Evolutionary conservation across 352 stramenopile species (phyloP), one percentile per base, ranked within the genome.

Genomic region (Phytophthora crassamura): DNA sequence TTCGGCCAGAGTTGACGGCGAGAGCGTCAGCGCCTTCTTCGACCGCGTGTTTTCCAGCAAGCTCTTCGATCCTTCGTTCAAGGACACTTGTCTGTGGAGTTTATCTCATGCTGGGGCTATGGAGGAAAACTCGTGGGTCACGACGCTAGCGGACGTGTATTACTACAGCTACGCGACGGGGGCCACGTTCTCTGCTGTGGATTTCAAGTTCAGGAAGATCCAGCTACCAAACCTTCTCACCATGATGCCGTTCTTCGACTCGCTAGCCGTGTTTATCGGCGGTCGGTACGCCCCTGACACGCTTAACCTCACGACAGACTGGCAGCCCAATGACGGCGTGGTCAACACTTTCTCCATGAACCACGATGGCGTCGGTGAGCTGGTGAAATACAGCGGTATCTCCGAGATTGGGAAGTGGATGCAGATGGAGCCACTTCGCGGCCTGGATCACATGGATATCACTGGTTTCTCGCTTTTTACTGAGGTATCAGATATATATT

Each of bases 331-430:
- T 41, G 72, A 80, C 45, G 72, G 72, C 1, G 36, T 77, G 7
- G 72, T 80, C 30, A 80, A 78, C 57, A 74, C 65, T 0, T 49
- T 71, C 20, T 85, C 76, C 2, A 75, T 78, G 73, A 58, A 32
- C 36, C 69, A 75, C 20, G 73, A 82, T 50, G 43, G 52, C 3
- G 39, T 67, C 0, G 75, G 72, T 15, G 49, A 69, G 35, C 50
- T 69, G 25, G 50, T 68, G 4, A 58, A 41, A 3, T 84, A 65
- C 64, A 64, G 58, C 34, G 72, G 72, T 35, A 57, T 42, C 20
- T 64, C 72, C 0, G 22, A 61, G 11, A 52, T 59, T 10, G 76
- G 76, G 28, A 63, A 69, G 57, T 85, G 73, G 76, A 72, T 76
- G 51, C 20, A 69, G 18, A 78, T 80, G 65, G 48, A 67, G 12